Percentiles rank a stretch among this genome's conserved stretches.
These are phyloP conservation scores for Rhizopogon hawkerae DNA, from an alignment of 1,284 basidiomycete species.

Conservation along the genomic window DNA sequence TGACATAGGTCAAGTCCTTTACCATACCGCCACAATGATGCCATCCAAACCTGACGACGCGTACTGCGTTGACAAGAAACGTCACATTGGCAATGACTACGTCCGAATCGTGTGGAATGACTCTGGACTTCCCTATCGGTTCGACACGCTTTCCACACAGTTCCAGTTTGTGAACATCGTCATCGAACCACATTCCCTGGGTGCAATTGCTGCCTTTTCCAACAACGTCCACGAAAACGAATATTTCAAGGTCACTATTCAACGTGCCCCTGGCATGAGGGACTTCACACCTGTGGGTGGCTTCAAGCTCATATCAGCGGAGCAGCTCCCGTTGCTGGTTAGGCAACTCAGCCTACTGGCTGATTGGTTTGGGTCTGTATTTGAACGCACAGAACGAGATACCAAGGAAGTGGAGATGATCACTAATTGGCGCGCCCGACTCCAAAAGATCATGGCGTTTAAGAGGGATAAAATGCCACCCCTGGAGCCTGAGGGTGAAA, in stretches of 20 bases:
- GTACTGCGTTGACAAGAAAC: conserved; percentile 76
- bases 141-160: conserved; percentile 85
- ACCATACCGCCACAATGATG: conserved; percentile 97
- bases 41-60: conserved; percentile 68
- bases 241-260: conserved; percentile 87
- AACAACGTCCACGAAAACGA: conserved; percentile 63
- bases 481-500: conserved; percentile 13
- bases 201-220: conserved; percentile 72
- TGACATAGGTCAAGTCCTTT: conserved; percentile 92
- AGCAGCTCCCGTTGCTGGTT: conserved; percentile 74
- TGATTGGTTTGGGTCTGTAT: conserved; percentile 84
- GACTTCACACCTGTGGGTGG: conserved; percentile 87
- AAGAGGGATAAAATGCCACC: conserved; percentile 12
- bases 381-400: conserved; percentile 65
- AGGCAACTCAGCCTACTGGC: conserved; percentile 79
- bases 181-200: conserved; percentile 87
- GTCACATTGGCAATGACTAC: conserved; percentile 91
- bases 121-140: conserved; percentile 77
- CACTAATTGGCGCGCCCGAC: conserved; percentile 81
- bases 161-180: conserved; percentile 99
- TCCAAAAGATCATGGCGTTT: conserved; percentile 71
- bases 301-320: conserved; percentile 87
- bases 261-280: conserved; percentile 79
- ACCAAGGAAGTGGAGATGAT: conserved; percentile 68
- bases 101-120: conserved; percentile 98